These are phyloP conservation scores for Boletus pseudopeckii DNA, from an alignment of 768 basidiomycete species.

Conservation along the genomic window DNA sequence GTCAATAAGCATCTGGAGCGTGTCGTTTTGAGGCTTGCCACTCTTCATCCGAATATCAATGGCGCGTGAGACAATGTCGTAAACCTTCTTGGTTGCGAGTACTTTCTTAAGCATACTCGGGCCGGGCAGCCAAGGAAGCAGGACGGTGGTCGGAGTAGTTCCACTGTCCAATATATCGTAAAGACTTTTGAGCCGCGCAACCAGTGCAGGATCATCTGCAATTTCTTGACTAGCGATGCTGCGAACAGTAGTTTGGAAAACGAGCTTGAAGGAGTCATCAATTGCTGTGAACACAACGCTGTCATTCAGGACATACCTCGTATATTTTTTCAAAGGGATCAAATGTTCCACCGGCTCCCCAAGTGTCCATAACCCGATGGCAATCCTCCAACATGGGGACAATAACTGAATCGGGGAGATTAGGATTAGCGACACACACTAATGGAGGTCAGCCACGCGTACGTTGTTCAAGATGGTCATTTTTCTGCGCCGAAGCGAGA, in stretches of 20 bases:
- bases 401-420: slow-evolving; percentile 48
- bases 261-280: slow-evolving; percentile 40
- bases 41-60: slow-evolving; percentile 57
- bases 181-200: slow-evolving; percentile 57
- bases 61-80: slow-evolving; percentile 59
- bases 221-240: slow-evolving; percentile 66
- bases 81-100: slow-evolving; percentile 72
- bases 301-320: slow-evolving; percentile 43
- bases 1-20: slow-evolving; percentile 73
- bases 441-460: slow-evolving; percentile 27
- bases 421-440: slow-evolving; percentile 9
- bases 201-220: slow-evolving; percentile 59
- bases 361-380: slow-evolving; percentile 55
- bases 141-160: slow-evolving; percentile 68
- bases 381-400: slow-evolving; percentile 64
- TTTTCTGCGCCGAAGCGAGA: slow-evolving; percentile 58
- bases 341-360: slow-evolving; percentile 61
- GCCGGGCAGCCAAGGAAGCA: slow-evolving; percentile 74
- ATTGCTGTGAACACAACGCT: not conserved
- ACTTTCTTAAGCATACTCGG: slow-evolving; percentile 70
- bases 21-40: slow-evolving; percentile 58
- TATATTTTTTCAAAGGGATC: slow-evolving; percentile 73
- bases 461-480: slow-evolving; percentile 59
- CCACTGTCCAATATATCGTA: slow-evolving; percentile 68
- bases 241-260: slow-evolving; percentile 73